Evolutionary conservation across 2,329 filamentous ascomycete genomes (phyloP).

Genomic region (Chrysoporthe deuterocubensis): DNA sequence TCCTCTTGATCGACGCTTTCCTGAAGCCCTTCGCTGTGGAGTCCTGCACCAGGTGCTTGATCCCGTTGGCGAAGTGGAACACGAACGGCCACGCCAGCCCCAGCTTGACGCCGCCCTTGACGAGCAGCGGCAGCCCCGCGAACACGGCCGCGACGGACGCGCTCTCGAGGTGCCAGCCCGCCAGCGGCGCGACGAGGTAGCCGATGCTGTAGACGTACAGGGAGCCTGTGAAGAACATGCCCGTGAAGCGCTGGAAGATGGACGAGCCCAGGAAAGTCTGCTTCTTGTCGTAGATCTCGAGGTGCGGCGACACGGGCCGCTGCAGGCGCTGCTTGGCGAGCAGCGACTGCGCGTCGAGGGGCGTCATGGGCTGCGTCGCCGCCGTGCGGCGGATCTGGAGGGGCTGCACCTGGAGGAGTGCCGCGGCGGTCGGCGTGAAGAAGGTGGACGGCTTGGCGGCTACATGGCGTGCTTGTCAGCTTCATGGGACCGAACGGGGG

Average conservation of each 20-base stretch:
- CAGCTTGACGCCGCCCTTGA: slow-evolving; percentile 63
- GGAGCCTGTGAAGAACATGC: slow-evolving; percentile 68
- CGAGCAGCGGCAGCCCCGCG: slow-evolving; percentile 60
- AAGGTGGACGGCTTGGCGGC: slow-evolving; percentile 51
- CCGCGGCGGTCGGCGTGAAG: slow-evolving; percentile 53
- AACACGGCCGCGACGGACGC: slow-evolving; percentile 64
- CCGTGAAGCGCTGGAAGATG: slow-evolving; percentile 83
- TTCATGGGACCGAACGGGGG: background rate
- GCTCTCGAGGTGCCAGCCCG: slow-evolving; percentile 67
- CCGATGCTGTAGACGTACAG: slow-evolving; percentile 81
- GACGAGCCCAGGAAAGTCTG: slow-evolving; percentile 82
- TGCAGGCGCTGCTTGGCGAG: slow-evolving; percentile 79
- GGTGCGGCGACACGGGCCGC: slow-evolving; percentile 84
- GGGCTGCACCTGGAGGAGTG: slow-evolving; percentile 39
- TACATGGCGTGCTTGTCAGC: slow-evolving; percentile 22
- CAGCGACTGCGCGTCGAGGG: slow-evolving; percentile 61
- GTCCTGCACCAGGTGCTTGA: slow-evolving; percentile 60
- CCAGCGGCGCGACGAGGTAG: slow-evolving; percentile 78
- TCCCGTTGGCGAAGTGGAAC: slow-evolving; percentile 61
- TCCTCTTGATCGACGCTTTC: slow-evolving; percentile 50
- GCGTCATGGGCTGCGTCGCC: slow-evolving; percentile 61
- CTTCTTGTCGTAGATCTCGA: slow-evolving; percentile 82
- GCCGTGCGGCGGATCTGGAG: slow-evolving; percentile 50
- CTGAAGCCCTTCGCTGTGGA: slow-evolving; percentile 52
- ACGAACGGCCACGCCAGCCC: slow-evolving; percentile 61